These are phyloP conservation scores for Candida morakotiae DNA, from an alignment of 805 yeast species.

Conservation along the genomic window DNA sequence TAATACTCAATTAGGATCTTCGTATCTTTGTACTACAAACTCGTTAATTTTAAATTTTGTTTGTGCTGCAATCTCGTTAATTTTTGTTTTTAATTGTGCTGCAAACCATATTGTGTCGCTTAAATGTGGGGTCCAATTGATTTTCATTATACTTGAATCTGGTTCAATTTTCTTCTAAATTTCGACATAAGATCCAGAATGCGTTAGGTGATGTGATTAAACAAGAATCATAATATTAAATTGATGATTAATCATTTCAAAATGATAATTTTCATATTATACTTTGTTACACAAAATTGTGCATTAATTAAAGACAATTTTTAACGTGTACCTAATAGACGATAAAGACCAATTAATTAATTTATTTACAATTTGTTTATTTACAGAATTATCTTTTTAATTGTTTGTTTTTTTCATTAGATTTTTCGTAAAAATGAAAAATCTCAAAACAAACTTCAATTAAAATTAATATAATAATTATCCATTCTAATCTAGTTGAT, in stretches of 20 bases:
- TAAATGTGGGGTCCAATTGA: no score
- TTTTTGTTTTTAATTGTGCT: not conserved
- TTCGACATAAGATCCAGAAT: no score
- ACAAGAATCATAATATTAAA: no score
- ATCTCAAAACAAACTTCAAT: constrained; percentile 83
- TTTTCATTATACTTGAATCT: no score
- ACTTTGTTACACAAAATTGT: no score
- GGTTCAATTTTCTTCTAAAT: no score
- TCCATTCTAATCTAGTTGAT: constrained; percentile 79
- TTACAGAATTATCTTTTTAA: not conserved
- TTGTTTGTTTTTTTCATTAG: constrained; percentile 6
- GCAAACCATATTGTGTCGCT: not conserved
- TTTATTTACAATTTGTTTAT: not conserved
- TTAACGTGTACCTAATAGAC: not conserved
- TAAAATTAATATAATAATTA: constrained; percentile 76
- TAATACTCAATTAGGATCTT: not conserved
- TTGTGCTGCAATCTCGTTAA: not conserved
- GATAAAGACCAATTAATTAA: not conserved
- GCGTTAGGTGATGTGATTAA: no score
- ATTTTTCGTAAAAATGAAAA: constrained; percentile 53
- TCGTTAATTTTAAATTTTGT: not conserved
- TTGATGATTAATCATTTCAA: no score
- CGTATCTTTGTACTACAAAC: no score
- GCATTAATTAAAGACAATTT: not conserved
- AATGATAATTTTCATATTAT: no score